Evolutionary conservation across 1,284 basidiomycete species (phyloP).

Genomic region (Pseudozyma sp.): DNA sequence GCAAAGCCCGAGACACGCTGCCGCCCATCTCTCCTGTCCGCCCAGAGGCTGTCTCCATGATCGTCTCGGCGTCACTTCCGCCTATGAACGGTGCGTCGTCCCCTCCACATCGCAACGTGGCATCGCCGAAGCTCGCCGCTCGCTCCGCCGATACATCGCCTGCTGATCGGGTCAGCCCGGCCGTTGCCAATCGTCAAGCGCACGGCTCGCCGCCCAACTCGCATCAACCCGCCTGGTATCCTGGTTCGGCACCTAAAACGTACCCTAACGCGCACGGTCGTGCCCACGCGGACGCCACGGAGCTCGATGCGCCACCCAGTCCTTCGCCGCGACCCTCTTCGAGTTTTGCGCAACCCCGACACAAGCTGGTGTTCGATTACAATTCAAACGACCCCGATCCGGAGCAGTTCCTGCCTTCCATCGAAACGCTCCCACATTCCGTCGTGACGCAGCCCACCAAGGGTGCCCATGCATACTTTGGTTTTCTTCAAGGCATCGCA

Average conservation of each 20-base stretch:
- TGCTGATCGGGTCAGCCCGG: slow-evolving; percentile 14
- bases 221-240: neutral
- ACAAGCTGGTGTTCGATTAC: slow-evolving; percentile 42
- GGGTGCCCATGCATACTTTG: slow-evolving; percentile 33
- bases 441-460: slow-evolving; percentile 32
- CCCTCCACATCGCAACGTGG: slow-evolving; percentile 5
- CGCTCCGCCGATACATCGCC: slow-evolving; percentile 32
- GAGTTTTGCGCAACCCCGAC: slow-evolving; percentile 14
- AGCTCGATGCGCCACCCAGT: slow-evolving; percentile 6
- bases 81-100: slow-evolving; percentile 19
- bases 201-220: neutral
- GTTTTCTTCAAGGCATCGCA: slow-evolving; percentile 30
- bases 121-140: slow-evolving; percentile 15
- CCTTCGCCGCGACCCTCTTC: slow-evolving; percentile 14
- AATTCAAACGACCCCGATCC: slow-evolving; percentile 32
- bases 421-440: slow-evolving; percentile 12
- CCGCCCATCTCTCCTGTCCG: slow-evolving; percentile 33
- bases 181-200: slow-evolving; percentile 1
- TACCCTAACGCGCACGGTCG: neutral
- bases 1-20: slow-evolving; percentile 26
- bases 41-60: slow-evolving; percentile 25
- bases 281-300: neutral
- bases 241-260: neutral
- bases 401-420: slow-evolving; percentile 18
- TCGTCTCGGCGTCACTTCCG: slow-evolving; percentile 26